Percentiles rank a stretch among this genome's conserved stretches.
These are phyloP conservation scores for Gossypium sturtianum DNA, from an alignment of 345 rosid genomes.

Conservation along the genomic window DNA sequence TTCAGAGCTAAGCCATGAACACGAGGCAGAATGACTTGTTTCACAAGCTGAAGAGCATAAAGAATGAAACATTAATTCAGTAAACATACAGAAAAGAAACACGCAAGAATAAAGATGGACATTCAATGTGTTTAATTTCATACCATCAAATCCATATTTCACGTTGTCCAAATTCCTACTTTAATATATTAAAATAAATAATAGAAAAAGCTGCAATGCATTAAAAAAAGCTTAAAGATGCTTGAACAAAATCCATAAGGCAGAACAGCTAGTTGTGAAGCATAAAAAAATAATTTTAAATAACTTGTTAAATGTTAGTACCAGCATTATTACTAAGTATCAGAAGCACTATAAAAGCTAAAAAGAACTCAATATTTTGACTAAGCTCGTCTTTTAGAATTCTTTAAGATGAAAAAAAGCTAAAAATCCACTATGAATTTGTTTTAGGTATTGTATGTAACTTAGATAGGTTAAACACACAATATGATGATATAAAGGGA, in stretches of 20 bases:
- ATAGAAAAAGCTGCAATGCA: neutral
- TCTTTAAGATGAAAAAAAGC: neutral
- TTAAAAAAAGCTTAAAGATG: neutral
- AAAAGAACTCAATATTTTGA: neutral
- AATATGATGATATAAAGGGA: neutral
- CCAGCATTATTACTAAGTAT: neutral
- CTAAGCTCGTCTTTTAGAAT: neutral
- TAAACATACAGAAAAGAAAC: neutral
- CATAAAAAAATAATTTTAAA: neutral
- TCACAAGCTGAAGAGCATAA: constrained; percentile 61
- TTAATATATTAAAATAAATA: neutral
- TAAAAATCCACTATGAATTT: neutral
- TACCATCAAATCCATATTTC: constrained; percentile 1
- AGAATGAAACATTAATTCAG: constrained; percentile 9
- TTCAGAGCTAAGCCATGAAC: constrained; percentile 94
- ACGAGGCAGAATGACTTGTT: constrained; percentile 88
- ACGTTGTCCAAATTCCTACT: neutral
- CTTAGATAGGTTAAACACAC: neutral
- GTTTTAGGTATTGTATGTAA: neutral
- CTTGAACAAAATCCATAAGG: neutral
- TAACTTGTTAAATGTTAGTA: neutral
- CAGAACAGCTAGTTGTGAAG: neutral
- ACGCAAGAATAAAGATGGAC: neutral
- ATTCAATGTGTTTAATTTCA: neutral
- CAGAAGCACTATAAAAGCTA: neutral